Percentiles rank a stretch among this genome's conserved stretches.
Conservation (phyloP, 2,329 filamentous ascomycete species). For the Huntiella savannae region DNA sequence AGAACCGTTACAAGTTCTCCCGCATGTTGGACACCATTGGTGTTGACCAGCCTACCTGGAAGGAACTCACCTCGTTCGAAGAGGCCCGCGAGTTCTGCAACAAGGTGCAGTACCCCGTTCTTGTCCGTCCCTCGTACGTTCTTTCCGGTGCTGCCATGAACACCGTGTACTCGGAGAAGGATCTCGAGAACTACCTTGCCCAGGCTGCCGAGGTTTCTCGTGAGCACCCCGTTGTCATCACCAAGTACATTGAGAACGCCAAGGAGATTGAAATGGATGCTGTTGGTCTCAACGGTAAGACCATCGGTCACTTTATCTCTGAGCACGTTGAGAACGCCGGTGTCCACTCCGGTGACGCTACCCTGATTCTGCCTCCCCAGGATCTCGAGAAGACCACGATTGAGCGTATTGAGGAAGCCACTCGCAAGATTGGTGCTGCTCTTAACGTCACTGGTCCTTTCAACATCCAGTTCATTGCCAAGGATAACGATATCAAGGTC, state of each 20-base stretch:
- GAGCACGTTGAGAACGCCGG: constrained; percentile 98
- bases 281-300: constrained; percentile 71
- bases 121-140: constrained; percentile 92
- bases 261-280: constrained; percentile 99
- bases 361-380: constrained; percentile 82
- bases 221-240: constrained; percentile 94
- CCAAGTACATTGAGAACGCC: constrained; percentile 97
- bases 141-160: constrained; percentile 97
- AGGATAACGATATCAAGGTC: constrained; percentile 98
- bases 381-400: constrained; percentile 83
- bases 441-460: constrained; percentile 91
- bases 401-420: constrained; percentile 79
- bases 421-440: constrained; percentile 81
- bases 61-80: constrained; percentile 85
- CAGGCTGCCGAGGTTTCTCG: constrained; percentile 87
- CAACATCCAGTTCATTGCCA: constrained; percentile 99
- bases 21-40: constrained; percentile 89
- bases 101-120: constrained; percentile 76
- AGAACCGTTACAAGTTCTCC: constrained; percentile 97
- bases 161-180: constrained; percentile 91
- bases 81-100: constrained; percentile 78
- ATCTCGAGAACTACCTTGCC: constrained; percentile 70
- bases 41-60: constrained; percentile 95
- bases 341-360: constrained; percentile 95
- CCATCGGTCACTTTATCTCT: constrained; percentile 91